Evolutionary conservation across 2,329 filamentous ascomycete genomes (phyloP).

Genomic region (Sclerotinia spermophila): DNA sequence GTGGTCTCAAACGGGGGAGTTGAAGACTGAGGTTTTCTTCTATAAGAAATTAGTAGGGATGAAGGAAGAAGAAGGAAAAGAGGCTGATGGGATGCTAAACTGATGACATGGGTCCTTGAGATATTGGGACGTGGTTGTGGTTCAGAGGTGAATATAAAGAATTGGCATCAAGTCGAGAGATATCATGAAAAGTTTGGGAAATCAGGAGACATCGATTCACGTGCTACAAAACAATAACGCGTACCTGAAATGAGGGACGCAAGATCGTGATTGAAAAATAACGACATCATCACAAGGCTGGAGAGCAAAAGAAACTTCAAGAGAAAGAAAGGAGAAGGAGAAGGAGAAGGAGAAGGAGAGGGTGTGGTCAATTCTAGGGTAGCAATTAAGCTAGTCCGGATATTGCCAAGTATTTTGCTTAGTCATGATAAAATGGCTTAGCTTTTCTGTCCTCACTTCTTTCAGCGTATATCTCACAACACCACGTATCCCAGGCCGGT

Average conservation of each 20-base stretch:
- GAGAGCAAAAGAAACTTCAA: neutral
- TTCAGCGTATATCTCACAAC: neutral
- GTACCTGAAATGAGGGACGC: too few relatives aligned
- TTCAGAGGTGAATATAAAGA: neutral
- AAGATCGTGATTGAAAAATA: neutral
- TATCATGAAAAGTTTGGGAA: neutral
- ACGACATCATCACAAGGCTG: neutral
- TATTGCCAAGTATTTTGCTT: neutral
- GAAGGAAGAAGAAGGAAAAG: neutral
- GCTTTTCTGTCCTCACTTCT: neutral
- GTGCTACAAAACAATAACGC: neutral
- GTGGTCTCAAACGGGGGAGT: slow-evolving; percentile 46
- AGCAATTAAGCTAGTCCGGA: neutral
- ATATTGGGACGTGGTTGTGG: neutral
- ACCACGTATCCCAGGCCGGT: neutral
- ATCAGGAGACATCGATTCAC: neutral
- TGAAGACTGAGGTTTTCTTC: slow-evolving; percentile 51
- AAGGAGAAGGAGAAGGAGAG: neutral
- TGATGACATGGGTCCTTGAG: neutral
- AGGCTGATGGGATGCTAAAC: neutral
- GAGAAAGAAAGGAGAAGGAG: neutral
- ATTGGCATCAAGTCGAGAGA: neutral
- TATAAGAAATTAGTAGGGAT: slow-evolving; percentile 50
- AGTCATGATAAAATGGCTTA: neutral
- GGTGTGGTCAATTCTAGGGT: neutral